Conservation (phyloP, 2,329 filamentous ascomycete genomes). For the Exophiala xenobiotica region DNA sequence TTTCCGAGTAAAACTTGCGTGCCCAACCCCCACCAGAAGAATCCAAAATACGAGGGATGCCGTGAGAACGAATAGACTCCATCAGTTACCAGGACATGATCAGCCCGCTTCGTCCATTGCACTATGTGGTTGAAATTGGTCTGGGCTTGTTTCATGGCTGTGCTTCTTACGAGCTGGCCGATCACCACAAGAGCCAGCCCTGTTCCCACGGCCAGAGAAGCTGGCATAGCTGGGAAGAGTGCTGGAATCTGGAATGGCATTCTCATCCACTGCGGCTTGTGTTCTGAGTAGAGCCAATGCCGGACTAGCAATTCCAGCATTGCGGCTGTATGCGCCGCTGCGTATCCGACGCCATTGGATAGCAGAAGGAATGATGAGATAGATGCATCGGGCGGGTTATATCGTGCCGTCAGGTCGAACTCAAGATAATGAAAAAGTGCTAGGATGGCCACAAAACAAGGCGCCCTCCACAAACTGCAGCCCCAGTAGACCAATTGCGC, state of each 20-base stretch:
- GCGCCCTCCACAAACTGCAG: slow-evolving; percentile 54
- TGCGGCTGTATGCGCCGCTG: slow-evolving; percentile 75
- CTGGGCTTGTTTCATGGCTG: slow-evolving; percentile 86
- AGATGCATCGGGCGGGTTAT: slow-evolving; percentile 73
- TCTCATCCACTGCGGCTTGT: slow-evolving; percentile 17
- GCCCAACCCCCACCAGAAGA: slow-evolving; percentile 97
- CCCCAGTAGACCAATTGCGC: slow-evolving; percentile 31
- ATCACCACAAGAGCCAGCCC: slow-evolving; percentile 65
- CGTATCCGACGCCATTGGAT: slow-evolving; percentile 81
- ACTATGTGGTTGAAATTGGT: slow-evolving; percentile 85
- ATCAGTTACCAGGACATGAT: slow-evolving; percentile 76
- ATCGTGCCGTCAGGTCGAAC: slow-evolving; percentile 83
- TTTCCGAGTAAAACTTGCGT: slow-evolving; percentile 91
- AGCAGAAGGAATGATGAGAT: slow-evolving; percentile 78
- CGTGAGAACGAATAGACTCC: slow-evolving; percentile 75
- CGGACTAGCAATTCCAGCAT: slow-evolving; percentile 64
- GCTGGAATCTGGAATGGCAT: slow-evolving; percentile 25
- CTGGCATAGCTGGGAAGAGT: slow-evolving; percentile 36
- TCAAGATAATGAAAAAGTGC: slow-evolving; percentile 92
- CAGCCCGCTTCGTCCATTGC: slow-evolving; percentile 65
- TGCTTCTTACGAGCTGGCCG: slow-evolving; percentile 74
- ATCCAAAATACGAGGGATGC: slow-evolving; percentile 95
- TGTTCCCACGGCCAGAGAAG: slow-evolving; percentile 35
- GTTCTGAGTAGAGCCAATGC: slow-evolving; percentile 21
- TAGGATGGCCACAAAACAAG: slow-evolving; percentile 58